phyloP scores from a whole-genome alignment of 306 rosid species.

The Acacia acuminata region DNA sequence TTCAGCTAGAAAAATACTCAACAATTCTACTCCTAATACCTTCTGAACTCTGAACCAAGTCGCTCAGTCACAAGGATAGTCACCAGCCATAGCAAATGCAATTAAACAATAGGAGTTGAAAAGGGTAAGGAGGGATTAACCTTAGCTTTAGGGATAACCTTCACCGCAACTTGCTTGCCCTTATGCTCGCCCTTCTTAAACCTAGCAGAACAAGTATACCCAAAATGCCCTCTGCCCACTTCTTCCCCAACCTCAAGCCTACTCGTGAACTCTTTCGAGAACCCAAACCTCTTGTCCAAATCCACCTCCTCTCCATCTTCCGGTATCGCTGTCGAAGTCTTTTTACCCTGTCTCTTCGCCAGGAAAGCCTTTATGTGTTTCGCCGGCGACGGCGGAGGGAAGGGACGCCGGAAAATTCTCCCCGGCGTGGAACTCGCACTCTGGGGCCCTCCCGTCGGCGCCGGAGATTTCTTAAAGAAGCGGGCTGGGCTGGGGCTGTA shows the following conservation, averaged over 20 bases:
- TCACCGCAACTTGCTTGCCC: conserved; percentile 92
- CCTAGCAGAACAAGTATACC: conserved; percentile 96
- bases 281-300: conserved; percentile 96
- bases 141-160: conserved; percentile 93
- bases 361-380: conserved; percentile 83
- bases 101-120: background rate
- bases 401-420: conserved; percentile 78
- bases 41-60: conserved; percentile 1
- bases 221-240: conserved; percentile 98
- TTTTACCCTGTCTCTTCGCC: conserved; percentile 79
- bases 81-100: background rate
- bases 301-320: conserved; percentile 77
- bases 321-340: conserved; percentile 65
- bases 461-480: conserved; percentile 64
- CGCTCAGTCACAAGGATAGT: background rate
- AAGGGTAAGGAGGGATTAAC: conserved; percentile 35
- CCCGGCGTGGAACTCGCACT: conserved; percentile 84
- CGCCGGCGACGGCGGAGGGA: conserved; percentile 99
- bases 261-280: conserved; percentile 78
- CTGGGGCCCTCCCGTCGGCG: conserved; percentile 42
- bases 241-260: conserved; percentile 89
- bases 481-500: conserved; percentile 94
- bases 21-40: too few relatives aligned
- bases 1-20: too few relatives aligned
- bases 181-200: conserved; percentile 92